Conservation (phyloP, 2,329 filamentous ascomycete genomes). For the Aspergillus sp. region DNA sequence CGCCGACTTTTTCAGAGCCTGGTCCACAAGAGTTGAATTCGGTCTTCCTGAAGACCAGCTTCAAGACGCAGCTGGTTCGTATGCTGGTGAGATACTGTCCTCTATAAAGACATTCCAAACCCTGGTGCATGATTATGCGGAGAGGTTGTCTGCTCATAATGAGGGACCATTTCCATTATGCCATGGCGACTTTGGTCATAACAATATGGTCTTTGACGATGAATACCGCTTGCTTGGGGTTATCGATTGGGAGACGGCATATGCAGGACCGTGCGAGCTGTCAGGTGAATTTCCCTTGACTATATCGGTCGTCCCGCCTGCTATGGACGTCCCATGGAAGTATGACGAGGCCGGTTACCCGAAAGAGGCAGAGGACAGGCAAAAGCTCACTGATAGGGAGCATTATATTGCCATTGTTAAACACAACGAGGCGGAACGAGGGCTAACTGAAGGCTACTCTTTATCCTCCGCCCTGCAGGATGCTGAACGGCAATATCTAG, state of each 20-base stretch:
- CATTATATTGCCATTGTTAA: no score
- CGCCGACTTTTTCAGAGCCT: neutral
- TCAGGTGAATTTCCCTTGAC: no score
- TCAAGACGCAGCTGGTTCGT: neutral
- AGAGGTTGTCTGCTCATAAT: neutral
- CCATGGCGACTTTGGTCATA: neutral
- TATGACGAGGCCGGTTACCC: no score
- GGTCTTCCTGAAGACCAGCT: neutral
- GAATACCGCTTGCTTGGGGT: neutral
- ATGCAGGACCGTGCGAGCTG: neutral
- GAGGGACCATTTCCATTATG: neutral
- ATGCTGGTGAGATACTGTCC: neutral
- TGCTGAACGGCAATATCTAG: no score
- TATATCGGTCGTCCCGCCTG: no score
- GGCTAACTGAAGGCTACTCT: no score
- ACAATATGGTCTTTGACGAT: neutral
- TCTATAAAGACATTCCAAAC: neutral
- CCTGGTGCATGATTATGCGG: neutral
- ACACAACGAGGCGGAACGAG: no score
- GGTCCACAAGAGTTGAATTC: neutral
- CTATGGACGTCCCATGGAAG: no score
- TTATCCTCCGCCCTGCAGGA: no score
- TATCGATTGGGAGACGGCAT: neutral
- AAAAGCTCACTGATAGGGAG: no score
- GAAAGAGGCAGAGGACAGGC: no score